Percentiles rank a stretch among this genome's conserved stretches.
These are phyloP conservation scores for Xylaria sp. DNA, from an alignment of 2,329 filamentous ascomycete species.

Conservation along the genomic window DNA sequence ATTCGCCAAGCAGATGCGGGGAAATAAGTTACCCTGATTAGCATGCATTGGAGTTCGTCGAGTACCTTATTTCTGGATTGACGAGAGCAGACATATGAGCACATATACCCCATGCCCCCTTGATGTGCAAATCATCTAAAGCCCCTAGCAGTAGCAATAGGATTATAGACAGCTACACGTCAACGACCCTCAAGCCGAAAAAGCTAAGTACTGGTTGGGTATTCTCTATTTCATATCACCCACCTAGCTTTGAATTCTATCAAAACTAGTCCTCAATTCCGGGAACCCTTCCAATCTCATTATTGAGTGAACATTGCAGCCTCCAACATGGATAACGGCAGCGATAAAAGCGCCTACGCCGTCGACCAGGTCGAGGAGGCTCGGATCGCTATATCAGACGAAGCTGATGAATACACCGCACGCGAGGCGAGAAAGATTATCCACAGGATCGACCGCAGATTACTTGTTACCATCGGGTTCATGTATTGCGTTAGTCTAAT, in stretches of 20 bases:
- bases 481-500: slow-evolving; percentile 82
- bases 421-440: slow-evolving; percentile 76
- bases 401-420: slow-evolving; percentile 61
- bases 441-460: slow-evolving; percentile 72
- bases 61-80: slow-evolving; percentile 6
- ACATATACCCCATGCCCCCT: slow-evolving; percentile 3
- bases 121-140: not conserved
- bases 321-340: slow-evolving; percentile 45
- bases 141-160: not conserved
- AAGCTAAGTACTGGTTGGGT: not conserved
- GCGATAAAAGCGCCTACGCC: slow-evolving; percentile 44
- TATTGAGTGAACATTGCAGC: not conserved
- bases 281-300: not conserved
- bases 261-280: not conserved
- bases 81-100: not conserved
- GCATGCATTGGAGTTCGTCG: not conserved
- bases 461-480: slow-evolving; percentile 70
- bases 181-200: not conserved
- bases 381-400: slow-evolving; percentile 44
- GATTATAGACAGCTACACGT: not conserved
- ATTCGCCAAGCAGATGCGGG: slow-evolving; percentile 30
- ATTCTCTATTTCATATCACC: not conserved
- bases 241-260: not conserved
- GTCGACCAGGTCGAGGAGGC: slow-evolving; percentile 43
- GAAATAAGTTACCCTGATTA: slow-evolving; percentile 20